Base-by-base conservation (phyloP, 1,139 yeast genomes). In the Scheffersomyces segobiensis region DNA sequence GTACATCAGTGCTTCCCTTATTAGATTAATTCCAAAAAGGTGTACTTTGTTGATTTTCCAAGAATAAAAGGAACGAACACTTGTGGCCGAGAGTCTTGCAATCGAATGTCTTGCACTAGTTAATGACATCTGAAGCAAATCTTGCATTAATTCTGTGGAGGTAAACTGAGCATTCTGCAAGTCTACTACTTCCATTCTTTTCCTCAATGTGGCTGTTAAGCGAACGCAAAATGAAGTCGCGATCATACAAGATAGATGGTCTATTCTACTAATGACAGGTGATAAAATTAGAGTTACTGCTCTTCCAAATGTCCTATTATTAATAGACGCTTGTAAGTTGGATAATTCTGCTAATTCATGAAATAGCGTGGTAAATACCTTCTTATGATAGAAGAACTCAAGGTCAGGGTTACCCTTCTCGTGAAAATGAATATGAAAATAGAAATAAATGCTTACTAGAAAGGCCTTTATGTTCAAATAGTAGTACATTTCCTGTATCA, bases 381-480 rank as follows among this genome's bases (percentile, higher is more conserved):
- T 71, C 50, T 71, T 69, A 50, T 67, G 65, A 59, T 73, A 76
- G 52, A 67, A 68, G 53, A 67, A 71, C 56, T 68, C 71, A 12
- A 67, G 58, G 2, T 67, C 69, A 2, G 52, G 42, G 21, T 64
- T 58, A 0, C 63, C 63, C 50, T 63, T 59, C 52, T 63, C 64
- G 56, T 74, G 76, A 57, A 67, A 73, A 54, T 73, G 67, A 49
- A 75, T 61, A 57, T 67, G 70, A 19, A 73, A 62, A 53, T 67
- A 67, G 55, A 65, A 70, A 54, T 71, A 69, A 21, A 74, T 59
- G 52, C 69, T 68, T 0, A 64, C 58, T 18, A 71, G 57, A 26
- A 67, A 61, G 17, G 65, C 50, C 54, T 71, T 69, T 3, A 65
- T 56, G 42, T 63, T 55, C 20, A 66, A 52, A 51, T 61, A 60